Evolutionary conservation across 208 protist species (phyloP), one percentile per base, ranked within the genome.

Genomic region (Porcisia deanei): DNA sequence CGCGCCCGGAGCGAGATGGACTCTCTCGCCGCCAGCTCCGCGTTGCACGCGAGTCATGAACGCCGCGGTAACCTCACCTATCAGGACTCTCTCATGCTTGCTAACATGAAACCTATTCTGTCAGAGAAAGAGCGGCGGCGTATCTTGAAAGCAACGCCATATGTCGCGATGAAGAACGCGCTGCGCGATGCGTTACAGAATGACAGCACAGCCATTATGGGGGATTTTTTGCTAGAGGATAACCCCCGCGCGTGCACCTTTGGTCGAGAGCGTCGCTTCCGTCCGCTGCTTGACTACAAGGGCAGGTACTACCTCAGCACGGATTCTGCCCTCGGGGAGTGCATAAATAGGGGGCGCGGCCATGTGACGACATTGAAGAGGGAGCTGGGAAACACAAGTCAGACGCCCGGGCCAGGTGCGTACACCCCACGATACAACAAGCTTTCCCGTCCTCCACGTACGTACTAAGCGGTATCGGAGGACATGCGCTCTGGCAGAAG

Each of bases 371-470:
- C n/a, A 25, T 12, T 25, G 8, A 8, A 30, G n/a, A 59, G 76
- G 53, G 57, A 74, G 47, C 39, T 58, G 3, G n/a, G 78, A 1
- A 75, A 65, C 22, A 67, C 63, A 41, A 57, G 47, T 34, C 84
- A 78, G 41, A 80, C 86, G 10, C 91, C 91, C 6, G 91, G 91
- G 12, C 91, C 91, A 16, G 91, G 91, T 22, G 86, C 91, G 10
- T 96, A 96, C 80, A 96, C 89, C 6, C 91, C 91, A 47, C 86
- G 83, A 0, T 96, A 92, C 80, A 84, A 67, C 60, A 94, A 94
- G 54, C 57, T 89, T 65, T 88, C 86, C 5, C 89, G 88, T 37
- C 87, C 87, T 3, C 84, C 88, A 0, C 67, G 83, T 37, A 1
- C 57, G n/a, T 75, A 52, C 43, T 75, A 74, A 16, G n/a, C 55